Base-by-base conservation (phyloP, 2,329 filamentous ascomycete genomes). In the Nothophaeocryptopus gaeumannii region DNA sequence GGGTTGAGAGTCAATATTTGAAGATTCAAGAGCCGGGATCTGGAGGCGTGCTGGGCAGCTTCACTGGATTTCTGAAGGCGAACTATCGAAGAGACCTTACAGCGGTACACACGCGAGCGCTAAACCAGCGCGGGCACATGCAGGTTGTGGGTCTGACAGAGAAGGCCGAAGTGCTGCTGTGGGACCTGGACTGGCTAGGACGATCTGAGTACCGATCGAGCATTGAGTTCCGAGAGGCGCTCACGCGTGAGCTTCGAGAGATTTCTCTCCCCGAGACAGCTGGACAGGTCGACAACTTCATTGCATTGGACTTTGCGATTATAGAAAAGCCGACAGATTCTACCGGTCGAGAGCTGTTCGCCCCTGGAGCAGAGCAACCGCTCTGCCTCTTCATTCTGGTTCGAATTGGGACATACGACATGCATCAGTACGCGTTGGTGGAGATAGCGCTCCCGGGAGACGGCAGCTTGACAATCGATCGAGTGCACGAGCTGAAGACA, bases 121-220 rank as follows among this genome's bases (percentile, higher is more conserved):
- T 85, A 8, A 77, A 79, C 33, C 82, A 84, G 50, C 83, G 89
- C 56, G 91, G 90, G 16, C 90, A 96, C 69, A 84, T 91, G 65
- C 89, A 91, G 59, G 78, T 96, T 31, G 80, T 96, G 39, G 83
- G 91, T 33, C 83, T 85, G 11, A 93, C 90, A 1, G 79, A 83
- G 46, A 85, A 85, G 60, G 92, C 88, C 26, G 80, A 84, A 50
- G 73, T 99, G 20, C 86, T 95, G 61, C 79, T 85, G 7, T 99
- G 93, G 93, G 88, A 86, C 64, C 78, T 96, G 37, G 89, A 92
- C 63, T 89, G 92, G 68, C 88, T 88, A 53, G 91, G 91, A 31
- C 88, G 91, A 58, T 85, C 90, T 64, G 83, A 87, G 37, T 78
- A 89, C 40, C 80, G 86, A 39, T 79, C 80, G 20, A 88, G 92